These are phyloP conservation scores for Calonectria leucothoes DNA, from an alignment of 2,329 filamentous ascomycete genomes.

Conservation along the genomic window DNA sequence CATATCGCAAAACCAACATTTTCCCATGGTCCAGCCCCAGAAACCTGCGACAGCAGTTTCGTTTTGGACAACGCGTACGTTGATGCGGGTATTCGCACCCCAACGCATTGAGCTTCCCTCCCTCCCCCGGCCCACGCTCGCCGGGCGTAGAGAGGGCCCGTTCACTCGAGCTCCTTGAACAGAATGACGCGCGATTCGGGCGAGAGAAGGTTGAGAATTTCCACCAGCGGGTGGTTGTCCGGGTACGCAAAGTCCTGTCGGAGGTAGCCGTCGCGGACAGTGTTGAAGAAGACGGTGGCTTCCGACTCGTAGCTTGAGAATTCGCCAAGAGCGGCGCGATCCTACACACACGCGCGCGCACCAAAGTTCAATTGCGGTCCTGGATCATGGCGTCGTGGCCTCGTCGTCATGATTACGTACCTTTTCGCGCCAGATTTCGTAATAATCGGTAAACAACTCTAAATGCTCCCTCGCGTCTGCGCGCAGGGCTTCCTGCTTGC, in stretches of 20 bases:
- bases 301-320: not conserved
- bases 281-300: not conserved
- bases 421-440: not conserved
- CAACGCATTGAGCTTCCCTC: not conserved
- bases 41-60: not conserved
- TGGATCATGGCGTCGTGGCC: not conserved
- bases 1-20: not conserved
- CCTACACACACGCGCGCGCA: not conserved
- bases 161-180: conserved; percentile 4
- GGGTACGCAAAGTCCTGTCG: not conserved
- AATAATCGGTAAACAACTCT: not conserved
- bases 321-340: not conserved
- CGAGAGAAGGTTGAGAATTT: conserved; percentile 3
- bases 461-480: not conserved
- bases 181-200: not conserved
- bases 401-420: not conserved
- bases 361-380: not conserved
- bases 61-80: not conserved
- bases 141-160: not conserved
- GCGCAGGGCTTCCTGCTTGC: not conserved
- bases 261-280: not conserved
- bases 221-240: not conserved
- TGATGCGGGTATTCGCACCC: not conserved
- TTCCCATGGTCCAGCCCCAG: not conserved
- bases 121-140: not conserved